Base-by-base conservation (phyloP, 352 stramenopile genomes). In the Phytophthora rubi region DNA sequence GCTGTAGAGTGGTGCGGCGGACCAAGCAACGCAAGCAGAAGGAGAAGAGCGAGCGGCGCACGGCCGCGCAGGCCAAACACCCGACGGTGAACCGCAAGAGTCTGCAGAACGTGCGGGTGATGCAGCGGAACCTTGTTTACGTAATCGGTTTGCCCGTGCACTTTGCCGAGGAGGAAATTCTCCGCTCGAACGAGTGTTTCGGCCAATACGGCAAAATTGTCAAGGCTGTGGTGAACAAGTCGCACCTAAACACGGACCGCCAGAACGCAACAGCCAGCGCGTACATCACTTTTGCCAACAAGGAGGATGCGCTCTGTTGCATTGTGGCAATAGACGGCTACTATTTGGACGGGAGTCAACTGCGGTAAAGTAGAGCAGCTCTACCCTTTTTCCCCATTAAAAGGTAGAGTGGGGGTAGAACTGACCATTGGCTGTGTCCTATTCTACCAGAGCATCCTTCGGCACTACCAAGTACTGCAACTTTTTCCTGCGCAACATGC, bases 381-480 rank as follows among this genome's bases (percentile, higher is more conserved):
- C 21, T 47, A 65, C 30, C 3, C 5, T 44, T 53, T 37, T 23
- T 23, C 10, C 12, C 33, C 18, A 21, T 42, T 16, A 15, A 15
- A 39, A 13, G 28, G 53, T 13, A 10, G 32, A 21, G 16, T 26
- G 28, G 21, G 37, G 8, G 6, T 42, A 42, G 3, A 42, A 6
- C 15, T 42, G 35, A 42, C 35, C 2, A 42, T 15, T 39, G 28
- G 4, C 28, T 30, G 28, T 30, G 28, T 30, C 28, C 28, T 30
- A 30, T 4, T 30, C 28, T 39, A 39, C 35, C 51, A 97, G 92
- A 26, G 94, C 93, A 7, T 97, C 87, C 26, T 98, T 98, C 76
- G 95, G 95, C 15, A 98, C 94, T 13, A 98, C 93, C 61, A 98
- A 98, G 79, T 98, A 98, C 71, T 98, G 95, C 80, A 98, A 98